phyloP scores from a whole-genome alignment of 306 rosid genomes.

The Cicer cuneatum region DNA sequence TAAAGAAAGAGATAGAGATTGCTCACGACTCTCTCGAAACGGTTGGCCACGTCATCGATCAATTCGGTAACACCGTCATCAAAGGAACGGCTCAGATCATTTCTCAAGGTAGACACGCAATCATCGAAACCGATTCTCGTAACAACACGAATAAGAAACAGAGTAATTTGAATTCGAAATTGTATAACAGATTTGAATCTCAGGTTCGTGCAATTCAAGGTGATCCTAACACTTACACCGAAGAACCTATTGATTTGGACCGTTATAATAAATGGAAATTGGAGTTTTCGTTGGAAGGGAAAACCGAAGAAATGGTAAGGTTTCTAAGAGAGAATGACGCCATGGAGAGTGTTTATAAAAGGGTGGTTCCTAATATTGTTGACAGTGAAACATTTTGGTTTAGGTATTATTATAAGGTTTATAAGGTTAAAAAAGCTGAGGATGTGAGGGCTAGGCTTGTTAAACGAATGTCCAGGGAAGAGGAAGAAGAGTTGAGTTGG shows the following conservation, averaged over 20 bases:
- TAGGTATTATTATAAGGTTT: slow-evolving; percentile 74
- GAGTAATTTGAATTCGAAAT: slow-evolving; percentile 50
- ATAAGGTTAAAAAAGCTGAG: slow-evolving; percentile 74
- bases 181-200: slow-evolving; percentile 71
- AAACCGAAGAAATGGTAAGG: slow-evolving; percentile 59
- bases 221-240: slow-evolving; percentile 65
- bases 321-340: slow-evolving; percentile 62
- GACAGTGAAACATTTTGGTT: slow-evolving; percentile 75
- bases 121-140: slow-evolving; percentile 56
- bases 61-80: slow-evolving; percentile 66
- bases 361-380: slow-evolving; percentile 61
- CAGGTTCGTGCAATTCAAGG: slow-evolving; percentile 69
- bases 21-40: slow-evolving; percentile 81
- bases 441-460: slow-evolving; percentile 72
- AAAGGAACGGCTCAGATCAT: slow-evolving; percentile 80
- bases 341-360: slow-evolving; percentile 56
- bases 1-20: slow-evolving; percentile 87
- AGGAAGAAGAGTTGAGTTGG: slow-evolving; percentile 93
- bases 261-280: slow-evolving; percentile 65
- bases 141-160: slow-evolving; percentile 44
- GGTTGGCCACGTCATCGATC: slow-evolving; percentile 70
- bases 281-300: slow-evolving; percentile 62
- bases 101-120: slow-evolving; percentile 69
- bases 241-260: slow-evolving; percentile 70
- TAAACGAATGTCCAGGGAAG: slow-evolving; percentile 63